Base-by-base conservation (phyloP, 768 basidiomycete genomes). In the Coprinopsis sp. region DNA sequence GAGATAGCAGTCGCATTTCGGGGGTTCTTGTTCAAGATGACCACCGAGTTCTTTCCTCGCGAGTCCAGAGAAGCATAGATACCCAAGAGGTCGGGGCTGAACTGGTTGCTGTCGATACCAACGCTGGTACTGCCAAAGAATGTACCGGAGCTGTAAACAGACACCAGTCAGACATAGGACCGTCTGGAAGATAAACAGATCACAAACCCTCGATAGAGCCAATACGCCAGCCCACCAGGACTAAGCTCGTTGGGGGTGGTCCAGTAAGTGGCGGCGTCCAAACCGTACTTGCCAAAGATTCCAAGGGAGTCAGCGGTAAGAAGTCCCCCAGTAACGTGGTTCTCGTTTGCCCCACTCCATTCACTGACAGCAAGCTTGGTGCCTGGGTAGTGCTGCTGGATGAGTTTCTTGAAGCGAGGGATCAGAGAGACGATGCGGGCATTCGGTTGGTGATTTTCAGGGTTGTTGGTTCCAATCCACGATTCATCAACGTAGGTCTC, bases 201-300 rank as follows among this genome's bases (percentile, higher is more conserved):
- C 23, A 49, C 65, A 14, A 52, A 77, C 74, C 77, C 77, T 64
- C 77, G 63, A 62, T 63, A 79, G 5, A 79, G 62, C 77, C 77
- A 79, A 55, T 71, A 79, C 27, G 77, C 77, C 46, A 78, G 58
- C 18, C 75, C 77, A 23, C 72, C 54, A 16, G 77, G 74, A 5
- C 72, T 71, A 25, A 64, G 56, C 57, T 73, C 70, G 51, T 72
- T 70, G 2, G 73, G 71, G 6, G 67, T 69, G 6, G 63, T 65
- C 77, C 77, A 79, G 59, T 79, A 79, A 0, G 76, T 78, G 24
- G 77, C 76, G 27, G 61, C 63, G 54, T 79, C 77, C 18, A 78
- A 54, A n/a, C 64, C 61, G 46, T 76, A 69, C 46, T 63, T 59
- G 6, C 77, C 77, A 53, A 72, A 79, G 44, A 79, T 71, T 22